Evolutionary conservation across 2,329 filamentous ascomycete species (phyloP).

Genomic region (Trichothecium roseum): DNA sequence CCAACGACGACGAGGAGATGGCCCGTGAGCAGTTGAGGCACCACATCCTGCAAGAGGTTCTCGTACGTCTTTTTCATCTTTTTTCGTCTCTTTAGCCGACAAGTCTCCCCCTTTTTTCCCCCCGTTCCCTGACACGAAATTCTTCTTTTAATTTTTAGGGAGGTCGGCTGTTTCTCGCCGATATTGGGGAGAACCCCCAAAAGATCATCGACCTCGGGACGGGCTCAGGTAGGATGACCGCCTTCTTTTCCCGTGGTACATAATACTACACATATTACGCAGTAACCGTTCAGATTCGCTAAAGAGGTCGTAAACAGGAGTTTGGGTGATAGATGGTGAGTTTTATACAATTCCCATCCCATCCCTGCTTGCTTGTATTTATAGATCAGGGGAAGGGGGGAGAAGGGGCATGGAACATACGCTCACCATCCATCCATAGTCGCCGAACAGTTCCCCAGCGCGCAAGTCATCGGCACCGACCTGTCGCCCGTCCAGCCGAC

Average conservation of each 20-base stretch:
- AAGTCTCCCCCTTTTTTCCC: too few relatives aligned
- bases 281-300: too few relatives aligned
- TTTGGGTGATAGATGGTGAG: conserved; percentile 42
- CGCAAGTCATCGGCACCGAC: conserved; percentile 33
- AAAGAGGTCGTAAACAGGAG: too few relatives aligned
- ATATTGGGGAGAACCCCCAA: conserved; percentile 26
- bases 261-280: too few relatives aligned
- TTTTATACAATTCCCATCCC: background rate
- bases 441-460: conserved; percentile 31
- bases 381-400: too few relatives aligned
- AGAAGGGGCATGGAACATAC: background rate
- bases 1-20: conserved; percentile 35
- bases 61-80: conserved; percentile 11
- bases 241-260: too few relatives aligned
- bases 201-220: conserved; percentile 39
- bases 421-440: conserved; percentile 20
- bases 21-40: conserved; percentile 35
- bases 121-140: background rate
- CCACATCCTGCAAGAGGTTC: conserved; percentile 31
- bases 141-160: conserved; percentile 12
- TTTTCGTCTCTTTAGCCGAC: conserved; percentile 2
- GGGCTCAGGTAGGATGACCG: conserved; percentile 31
- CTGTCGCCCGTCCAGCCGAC: conserved; percentile 38
- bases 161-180: conserved; percentile 27
- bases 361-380: background rate